Percentiles rank a stretch among this genome's conserved stretches.
These are phyloP conservation scores for Chaetomium strumarium DNA, from an alignment of 2,329 filamentous ascomycete species.

Conservation along the genomic window DNA sequence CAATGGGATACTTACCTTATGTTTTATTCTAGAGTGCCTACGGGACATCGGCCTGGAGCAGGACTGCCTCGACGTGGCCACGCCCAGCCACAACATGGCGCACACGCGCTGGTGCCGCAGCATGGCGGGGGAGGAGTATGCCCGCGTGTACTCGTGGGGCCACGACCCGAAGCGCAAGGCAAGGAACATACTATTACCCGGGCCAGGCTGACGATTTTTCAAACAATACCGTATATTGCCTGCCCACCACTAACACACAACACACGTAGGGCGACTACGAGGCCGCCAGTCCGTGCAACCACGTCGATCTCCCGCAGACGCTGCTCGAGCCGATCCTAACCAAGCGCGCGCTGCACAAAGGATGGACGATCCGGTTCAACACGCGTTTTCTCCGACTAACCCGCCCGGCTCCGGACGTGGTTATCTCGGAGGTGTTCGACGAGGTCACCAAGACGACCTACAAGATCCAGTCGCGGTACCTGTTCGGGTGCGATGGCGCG, in stretches of 20 bases:
- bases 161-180: slow-evolving; percentile 24
- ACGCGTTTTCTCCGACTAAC: slow-evolving; percentile 34
- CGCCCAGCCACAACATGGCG: slow-evolving; percentile 37
- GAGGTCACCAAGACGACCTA: slow-evolving; percentile 26
- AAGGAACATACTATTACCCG: neutral
- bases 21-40: slow-evolving; percentile 41
- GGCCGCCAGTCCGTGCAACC: slow-evolving; percentile 38
- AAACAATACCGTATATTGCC: slow-evolving; percentile 21
- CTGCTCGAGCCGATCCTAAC: slow-evolving; percentile 43
- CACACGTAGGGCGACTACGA: slow-evolving; percentile 37
- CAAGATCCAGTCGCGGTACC: slow-evolving; percentile 45
- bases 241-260: slow-evolving; percentile 19
- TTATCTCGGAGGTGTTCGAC: slow-evolving; percentile 27
- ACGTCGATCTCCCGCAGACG: slow-evolving; percentile 43
- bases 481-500: slow-evolving; percentile 54
- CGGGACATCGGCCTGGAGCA: slow-evolving; percentile 46
- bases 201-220: neutral
- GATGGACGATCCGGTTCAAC: slow-evolving; percentile 39
- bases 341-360: slow-evolving; percentile 33
- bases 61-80: slow-evolving; percentile 33
- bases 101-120: slow-evolving; percentile 49
- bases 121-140: slow-evolving; percentile 49
- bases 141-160: slow-evolving; percentile 46
- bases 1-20: too few species aligned
- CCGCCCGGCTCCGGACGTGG: slow-evolving; percentile 24